Evolutionary conservation across 192 early-diverging fungal genomes (phyloP).

Genomic region (Jimgerdemannia lactiflua): DNA sequence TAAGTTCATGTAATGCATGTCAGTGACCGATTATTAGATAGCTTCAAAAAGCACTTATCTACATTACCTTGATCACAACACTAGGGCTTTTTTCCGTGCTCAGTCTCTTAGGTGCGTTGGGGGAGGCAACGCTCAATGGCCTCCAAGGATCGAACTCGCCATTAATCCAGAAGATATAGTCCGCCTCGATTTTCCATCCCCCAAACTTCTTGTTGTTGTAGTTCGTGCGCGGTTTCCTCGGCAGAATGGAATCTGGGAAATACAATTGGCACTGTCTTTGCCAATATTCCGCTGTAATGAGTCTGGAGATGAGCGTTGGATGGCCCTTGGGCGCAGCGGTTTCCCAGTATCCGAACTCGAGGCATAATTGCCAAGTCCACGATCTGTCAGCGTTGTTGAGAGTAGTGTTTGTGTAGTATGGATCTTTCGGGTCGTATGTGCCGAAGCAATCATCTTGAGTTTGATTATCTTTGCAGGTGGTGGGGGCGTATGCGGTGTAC

Average conservation of each 20-base stretch:
- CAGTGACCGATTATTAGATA: not conserved
- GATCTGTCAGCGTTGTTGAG: not conserved
- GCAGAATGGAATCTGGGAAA: not conserved
- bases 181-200: constrained; percentile 24
- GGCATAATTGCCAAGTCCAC: constrained; percentile 64
- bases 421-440: not conserved
- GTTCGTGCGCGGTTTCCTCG: constrained; percentile 2
- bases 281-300: constrained; percentile 20
- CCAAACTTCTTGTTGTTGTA: not conserved
- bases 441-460: not conserved
- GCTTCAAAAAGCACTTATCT: not conserved
- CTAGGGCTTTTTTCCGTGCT: not conserved
- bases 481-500: constrained; percentile 18
- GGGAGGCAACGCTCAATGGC: constrained; percentile 37
- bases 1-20: not conserved
- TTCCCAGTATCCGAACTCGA: constrained; percentile 70
- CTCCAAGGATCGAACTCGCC: constrained; percentile 65
- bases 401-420: not conserved
- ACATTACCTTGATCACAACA: not conserved
- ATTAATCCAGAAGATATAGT: constrained; percentile 61
- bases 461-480: constrained; percentile 37
- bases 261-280: not conserved
- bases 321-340: constrained; percentile 28
- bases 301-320: constrained; percentile 40
- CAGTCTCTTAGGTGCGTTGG: not conserved